Evolutionary conservation across 176 grass and related monocot genomes (phyloP), one percentile per base, ranked within the genome.

Genomic region (Cymbopogon citratus): DNA sequence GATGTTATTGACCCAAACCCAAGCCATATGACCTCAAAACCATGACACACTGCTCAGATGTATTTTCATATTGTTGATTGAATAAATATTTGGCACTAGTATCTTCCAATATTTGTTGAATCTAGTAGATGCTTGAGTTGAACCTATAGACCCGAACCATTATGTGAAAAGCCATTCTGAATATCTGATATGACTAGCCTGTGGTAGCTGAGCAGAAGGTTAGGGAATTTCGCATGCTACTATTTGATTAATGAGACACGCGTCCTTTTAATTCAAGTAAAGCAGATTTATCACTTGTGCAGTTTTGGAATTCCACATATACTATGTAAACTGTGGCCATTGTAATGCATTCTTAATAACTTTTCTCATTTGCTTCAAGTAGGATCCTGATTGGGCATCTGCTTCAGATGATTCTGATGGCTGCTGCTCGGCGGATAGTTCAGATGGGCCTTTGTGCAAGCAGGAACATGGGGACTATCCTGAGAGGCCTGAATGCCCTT

Each of bases 401-500:
- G 52, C 79, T 87, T 77, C 69, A 74, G 69, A 80, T 68, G 46
- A 79, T 74, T 88, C 75, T 21, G 80, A 79, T 79, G 60, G 68
- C 29, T 83, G 86, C 69, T 79, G 86, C 59, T 88, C 75, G 43
- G 81, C 86, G 35, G 81, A 85, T 77, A 81, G 78, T 63, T 70
- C 71, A 81, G 65, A 52, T 82, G 66, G 77, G 38, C 76, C 78
- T 81, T 41, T 89, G 77, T 57, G 78, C 87, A 85, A 89, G 78
- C 83, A 89, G 71, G 77, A 80, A 28, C 69, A 74, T 7, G 27
- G 31, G 76, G 61, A 83, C 60, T 60, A 83, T 56, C 35, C 75
- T 73, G 67, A 83, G 21, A 87, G 67, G 59, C 59, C 45, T 83
- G 74, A 83, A 78, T 81, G 85, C 28, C 78, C 85, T 66, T 86